These are phyloP conservation scores for Avena eriantha DNA, from an alignment of 176 grass and related monocot genomes.

Conservation along the genomic window DNA sequence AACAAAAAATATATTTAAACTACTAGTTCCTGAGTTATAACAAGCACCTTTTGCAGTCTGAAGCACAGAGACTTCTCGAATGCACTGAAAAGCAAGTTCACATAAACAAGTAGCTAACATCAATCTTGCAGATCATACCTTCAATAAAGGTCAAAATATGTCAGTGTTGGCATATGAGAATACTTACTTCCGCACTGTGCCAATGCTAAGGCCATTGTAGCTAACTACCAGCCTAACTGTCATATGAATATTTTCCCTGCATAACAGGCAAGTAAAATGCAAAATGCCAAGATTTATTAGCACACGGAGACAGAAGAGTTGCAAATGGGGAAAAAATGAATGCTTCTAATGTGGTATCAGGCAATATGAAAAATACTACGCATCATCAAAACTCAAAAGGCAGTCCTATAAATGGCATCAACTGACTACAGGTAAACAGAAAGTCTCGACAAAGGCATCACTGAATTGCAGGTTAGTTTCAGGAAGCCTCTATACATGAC, in stretches of 20 bases:
- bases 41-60: slow-evolving; percentile 75
- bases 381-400: slow-evolving; percentile 17
- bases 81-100: slow-evolving; percentile 56
- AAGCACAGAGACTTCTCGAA: slow-evolving; percentile 80
- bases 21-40: slow-evolving; percentile 24
- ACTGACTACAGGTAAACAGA: not conserved
- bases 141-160: slow-evolving; percentile 17
- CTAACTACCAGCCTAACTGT: slow-evolving; percentile 91
- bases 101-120: slow-evolving; percentile 32
- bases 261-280: slow-evolving; percentile 32
- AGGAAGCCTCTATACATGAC: not conserved
- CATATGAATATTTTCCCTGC: slow-evolving; percentile 98
- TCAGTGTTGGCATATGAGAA: not conserved
- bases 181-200: slow-evolving; percentile 82
- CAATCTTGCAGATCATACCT: slow-evolving; percentile 17
- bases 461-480: not conserved
- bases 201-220: slow-evolving; percentile 88
- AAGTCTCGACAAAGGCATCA: not conserved
- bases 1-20: slow-evolving; percentile 23
- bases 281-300: slow-evolving; percentile 2
- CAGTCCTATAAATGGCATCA: not conserved
- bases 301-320: slow-evolving; percentile 32
- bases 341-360: not conserved
- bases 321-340: not conserved
- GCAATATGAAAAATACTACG: not conserved